Percentiles rank a stretch among this genome's conserved stretches.
Conservation (phyloP, 495 filamentous ascomycete species). For the Endocarpon pusillum region DNA sequence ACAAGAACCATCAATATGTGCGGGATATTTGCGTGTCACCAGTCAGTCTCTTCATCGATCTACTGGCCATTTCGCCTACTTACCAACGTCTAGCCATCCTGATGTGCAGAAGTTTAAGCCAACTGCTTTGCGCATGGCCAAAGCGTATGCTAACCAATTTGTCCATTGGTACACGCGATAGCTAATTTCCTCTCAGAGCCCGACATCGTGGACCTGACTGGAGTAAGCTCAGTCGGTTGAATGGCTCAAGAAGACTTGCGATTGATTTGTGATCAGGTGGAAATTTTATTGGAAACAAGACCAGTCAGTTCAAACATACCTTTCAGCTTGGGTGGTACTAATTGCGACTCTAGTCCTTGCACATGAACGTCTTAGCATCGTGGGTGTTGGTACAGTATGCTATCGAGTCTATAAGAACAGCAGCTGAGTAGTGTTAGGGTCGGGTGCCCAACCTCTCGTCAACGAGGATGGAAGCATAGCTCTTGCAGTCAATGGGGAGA, state of each 20-base stretch:
- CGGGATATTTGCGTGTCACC: conserved; percentile 92
- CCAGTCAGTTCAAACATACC: conserved; percentile 41
- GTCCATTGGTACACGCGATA: too few relatives aligned
- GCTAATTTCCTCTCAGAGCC: conserved; percentile 41
- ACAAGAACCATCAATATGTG: conserved; percentile 34
- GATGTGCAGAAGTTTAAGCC: conserved; percentile 95
- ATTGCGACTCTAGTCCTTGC: conserved; percentile 56
- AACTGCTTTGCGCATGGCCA: conserved; percentile 85
- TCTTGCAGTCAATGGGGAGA: conserved; percentile 96
- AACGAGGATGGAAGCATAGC: conserved; percentile 77
- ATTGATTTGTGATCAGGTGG: conserved; percentile 40
- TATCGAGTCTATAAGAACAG: too few relatives aligned
- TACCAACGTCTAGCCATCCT: conserved; percentile 49
- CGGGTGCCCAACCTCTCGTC: conserved; percentile 85
- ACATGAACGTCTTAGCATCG: conserved; percentile 93
- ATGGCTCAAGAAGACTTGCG: conserved; percentile 1
- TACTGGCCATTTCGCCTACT: conserved; percentile 9
- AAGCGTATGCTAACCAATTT: conserved; percentile 51
- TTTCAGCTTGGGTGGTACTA: conserved; percentile 8
- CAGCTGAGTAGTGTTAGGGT: conserved; percentile 57
- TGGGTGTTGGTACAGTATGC: conserved; percentile 85
- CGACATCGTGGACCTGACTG: conserved; percentile 96
- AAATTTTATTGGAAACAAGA: conserved; percentile 73
- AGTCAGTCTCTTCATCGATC: conserved; percentile 33
- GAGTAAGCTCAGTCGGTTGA: conserved; percentile 51